Evolutionary conservation across 495 filamentous ascomycete species (phyloP), one percentile per base, ranked within the genome.

Genomic region (Annulohypoxylon bovei): DNA sequence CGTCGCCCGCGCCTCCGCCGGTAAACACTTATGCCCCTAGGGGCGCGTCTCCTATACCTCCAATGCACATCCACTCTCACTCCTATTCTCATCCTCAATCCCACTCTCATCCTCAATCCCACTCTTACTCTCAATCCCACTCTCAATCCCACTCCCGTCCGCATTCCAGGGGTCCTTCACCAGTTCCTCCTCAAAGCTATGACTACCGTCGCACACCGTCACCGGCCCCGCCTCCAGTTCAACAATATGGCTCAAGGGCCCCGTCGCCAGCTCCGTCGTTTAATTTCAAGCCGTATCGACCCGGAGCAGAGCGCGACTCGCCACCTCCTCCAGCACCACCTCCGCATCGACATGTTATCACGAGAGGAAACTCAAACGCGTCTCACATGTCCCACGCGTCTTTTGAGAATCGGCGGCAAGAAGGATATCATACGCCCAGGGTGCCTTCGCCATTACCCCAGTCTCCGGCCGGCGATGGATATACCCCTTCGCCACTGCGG

Each of bases 401-500:
- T 1, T 82, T 79, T 37, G 73, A 82, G 16, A 76, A 65, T 25
- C 77, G 58, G 39, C 58, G 67, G 8, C 61, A 68, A 27, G 49
- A 77, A 33, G 83, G 81, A 23, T 83, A 87, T 47, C 81, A 85
- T 57, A 90, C 83, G 9, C 83, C 87, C 1, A 76, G 85, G 46
- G 76, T 75, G 46, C 75, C 75, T 11, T 86, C 88, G 3, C 89
- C 89, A 5, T 78, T 76, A 14, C 88, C 89, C 11, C 88, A 87
- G 11, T 92, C 91, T 3, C 89, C 91, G 14, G 85, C 82, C 40
- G 81, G 77, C 0, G 83, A 85, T 44, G 90, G 90, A 1, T 85
- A 93, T 68, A 99, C 95, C 0, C 95, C 95, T 4, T 97, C 95
- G 9, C 96, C 95, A 0, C 78, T 99, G 1, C 83, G 95, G 52